Base-by-base conservation (phyloP, 2,329 filamentous ascomycete species). In the Beauveria caledonica region DNA sequence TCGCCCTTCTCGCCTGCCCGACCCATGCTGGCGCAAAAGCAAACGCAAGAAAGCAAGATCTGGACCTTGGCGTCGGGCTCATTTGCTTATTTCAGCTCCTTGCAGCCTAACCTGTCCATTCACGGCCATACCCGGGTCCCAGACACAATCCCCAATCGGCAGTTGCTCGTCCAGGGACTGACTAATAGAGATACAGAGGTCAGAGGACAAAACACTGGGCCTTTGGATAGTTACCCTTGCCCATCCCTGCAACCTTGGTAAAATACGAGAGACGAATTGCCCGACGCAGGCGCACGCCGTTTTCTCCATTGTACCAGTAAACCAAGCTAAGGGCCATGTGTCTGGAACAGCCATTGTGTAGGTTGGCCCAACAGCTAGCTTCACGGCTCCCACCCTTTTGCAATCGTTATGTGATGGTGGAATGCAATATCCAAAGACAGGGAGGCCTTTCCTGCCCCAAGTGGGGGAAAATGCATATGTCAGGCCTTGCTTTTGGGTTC, bases 211-310 rank as follows among this genome's bases (percentile, higher is more conserved):
- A 50, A 58, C 21, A 44, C 46, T 45, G 40, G 57, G 48, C 57
- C 48, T 59, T 15, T 39, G 48, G 49, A 52, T 17, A n/a, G n/a
- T n/a, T n/a, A 53, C 57, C 56, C 56, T 51, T 50, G 56, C 51
- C 44, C 56, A 44, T 58, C 56, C 56, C 44, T 27, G 53, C 56
- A 44, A 51, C 56, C 56, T 54, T 27, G 53, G 40, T 33, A 33
- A 29, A 40, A 48, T 58, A 50, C 45, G 54, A 58, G 46, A 58
- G 55, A 51, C 54, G 54, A 49, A 48, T 13, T 42, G 4, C 39
- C 15, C 27, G 51, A 23, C 51, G 36, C 21, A 42, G 46, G 56
- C n/a, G 36, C 21, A 17, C 42, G 13, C 46, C n/a, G 55, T 48
- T 39, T 19, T 21, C 21, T 42, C 55, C 15, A 19, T 13, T 5